phyloP scores from a whole-genome alignment of 768 basidiomycete species.

The Lactifluus volemus region DNA sequence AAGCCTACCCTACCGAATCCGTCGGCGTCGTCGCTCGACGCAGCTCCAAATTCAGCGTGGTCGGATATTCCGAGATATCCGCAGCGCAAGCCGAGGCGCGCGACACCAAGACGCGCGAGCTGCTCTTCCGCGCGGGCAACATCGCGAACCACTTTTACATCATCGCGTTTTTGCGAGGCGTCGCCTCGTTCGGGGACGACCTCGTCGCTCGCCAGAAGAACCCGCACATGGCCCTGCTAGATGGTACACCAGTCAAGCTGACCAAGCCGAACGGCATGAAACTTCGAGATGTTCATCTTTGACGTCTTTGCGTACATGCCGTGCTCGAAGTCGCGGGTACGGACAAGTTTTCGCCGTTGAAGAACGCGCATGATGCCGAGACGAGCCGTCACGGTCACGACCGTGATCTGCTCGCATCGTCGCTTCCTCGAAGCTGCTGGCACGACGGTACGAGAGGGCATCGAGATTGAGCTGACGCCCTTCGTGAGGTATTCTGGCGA shows the following conservation, averaged over 20 bases:
- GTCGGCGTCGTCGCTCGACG: slow-evolving; percentile 91
- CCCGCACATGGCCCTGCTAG: slow-evolving; percentile 61
- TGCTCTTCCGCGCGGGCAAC: slow-evolving; percentile 90
- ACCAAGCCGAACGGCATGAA: slow-evolving; percentile 97
- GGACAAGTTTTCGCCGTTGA: slow-evolving; percentile 94
- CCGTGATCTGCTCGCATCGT: slow-evolving; percentile 75
- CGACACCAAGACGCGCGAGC: slow-evolving; percentile 57
- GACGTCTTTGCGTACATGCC: slow-evolving; percentile 94
- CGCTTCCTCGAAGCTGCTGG: slow-evolving; percentile 78
- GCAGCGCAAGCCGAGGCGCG: slow-evolving; percentile 77
- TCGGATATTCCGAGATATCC: slow-evolving; percentile 96
- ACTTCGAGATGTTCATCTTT: slow-evolving; percentile 95
- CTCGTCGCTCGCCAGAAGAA: slow-evolving; percentile 99
- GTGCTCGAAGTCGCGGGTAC: slow-evolving; percentile 82
- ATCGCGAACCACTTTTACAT: slow-evolving; percentile 99
- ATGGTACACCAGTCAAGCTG: slow-evolving; percentile 69
- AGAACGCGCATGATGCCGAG: slow-evolving; percentile 92
- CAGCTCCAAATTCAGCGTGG: slow-evolving; percentile 79
- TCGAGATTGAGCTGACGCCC: slow-evolving; percentile 88
- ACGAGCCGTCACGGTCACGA: slow-evolving; percentile 78
- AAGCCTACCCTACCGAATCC: slow-evolving; percentile 74
- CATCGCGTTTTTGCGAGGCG: slow-evolving; percentile 65
- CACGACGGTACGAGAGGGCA: slow-evolving; percentile 57
- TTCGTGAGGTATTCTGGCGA: slow-evolving; percentile 88
- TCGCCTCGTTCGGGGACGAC: slow-evolving; percentile 74